phyloP scores from a whole-genome alignment of 2,329 filamentous ascomycete genomes.

The Amesomyces nigricolor region DNA sequence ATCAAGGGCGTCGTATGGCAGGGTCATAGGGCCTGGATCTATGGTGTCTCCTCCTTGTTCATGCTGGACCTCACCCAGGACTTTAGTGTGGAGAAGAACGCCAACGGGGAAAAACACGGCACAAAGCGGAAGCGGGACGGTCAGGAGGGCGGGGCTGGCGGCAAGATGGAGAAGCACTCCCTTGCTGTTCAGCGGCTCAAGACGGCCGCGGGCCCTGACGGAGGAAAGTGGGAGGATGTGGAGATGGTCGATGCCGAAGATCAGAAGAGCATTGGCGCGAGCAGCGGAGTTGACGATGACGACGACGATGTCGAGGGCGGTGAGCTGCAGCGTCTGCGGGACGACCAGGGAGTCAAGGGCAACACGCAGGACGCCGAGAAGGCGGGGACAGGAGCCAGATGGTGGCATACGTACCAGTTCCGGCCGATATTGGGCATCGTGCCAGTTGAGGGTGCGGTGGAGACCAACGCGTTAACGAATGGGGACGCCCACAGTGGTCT shows the following conservation, averaged over 20 bases:
- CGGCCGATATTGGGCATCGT: constrained; percentile 78
- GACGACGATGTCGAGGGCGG: constrained; percentile 35
- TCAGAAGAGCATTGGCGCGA: constrained; percentile 26
- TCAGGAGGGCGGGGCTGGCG: constrained; percentile 47
- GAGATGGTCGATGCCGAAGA: constrained; percentile 31
- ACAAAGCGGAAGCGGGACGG: constrained; percentile 52
- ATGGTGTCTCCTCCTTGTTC: constrained; percentile 78
- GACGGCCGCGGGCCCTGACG: constrained; percentile 32
- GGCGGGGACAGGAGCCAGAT: constrained; percentile 32
- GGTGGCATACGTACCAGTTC: constrained; percentile 90
- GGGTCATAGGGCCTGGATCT: constrained; percentile 73
- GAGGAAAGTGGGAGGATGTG: constrained; percentile 32
- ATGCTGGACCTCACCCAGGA: constrained; percentile 84
- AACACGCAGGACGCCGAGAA: constrained; percentile 34
- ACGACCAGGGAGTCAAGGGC: constrained; percentile 32
- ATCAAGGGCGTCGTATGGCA: constrained; percentile 86
- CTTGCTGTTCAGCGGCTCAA: constrained; percentile 41
- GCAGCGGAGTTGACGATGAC: constrained; percentile 38
- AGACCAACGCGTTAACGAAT: constrained; percentile 20
- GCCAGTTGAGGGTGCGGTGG: constrained; percentile 35
- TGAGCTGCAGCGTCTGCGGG: constrained; percentile 29
- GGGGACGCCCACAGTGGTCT: constrained; percentile 24
- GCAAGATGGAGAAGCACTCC: constrained; percentile 45
- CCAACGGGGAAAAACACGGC: constrained; percentile 32
- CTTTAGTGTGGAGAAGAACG: constrained; percentile 42